Percentiles rank a stretch among this genome's conserved stretches.
phyloP scores from a whole-genome alignment of 306 rosid genomes.

The Coriaria nepalensis region DNA sequence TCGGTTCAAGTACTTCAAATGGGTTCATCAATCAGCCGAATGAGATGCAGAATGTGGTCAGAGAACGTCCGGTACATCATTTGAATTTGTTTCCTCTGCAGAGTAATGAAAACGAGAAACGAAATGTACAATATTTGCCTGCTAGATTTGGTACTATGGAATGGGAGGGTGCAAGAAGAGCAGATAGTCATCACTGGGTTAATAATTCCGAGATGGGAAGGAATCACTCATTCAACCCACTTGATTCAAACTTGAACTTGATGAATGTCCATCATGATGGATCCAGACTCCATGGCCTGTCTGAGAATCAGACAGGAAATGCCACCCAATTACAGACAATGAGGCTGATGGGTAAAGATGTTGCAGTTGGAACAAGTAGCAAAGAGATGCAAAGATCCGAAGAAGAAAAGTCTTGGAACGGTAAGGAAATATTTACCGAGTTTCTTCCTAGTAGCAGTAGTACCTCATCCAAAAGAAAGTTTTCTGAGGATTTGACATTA shows the following conservation, averaged over 20 bases:
- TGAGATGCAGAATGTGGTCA: conserved; percentile 31
- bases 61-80: conserved; percentile 31
- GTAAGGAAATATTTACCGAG: conserved; percentile 36
- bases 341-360: conserved; percentile 99
- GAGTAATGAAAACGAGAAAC: conserved; percentile 16
- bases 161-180: conserved; percentile 33
- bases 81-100: conserved; percentile 33
- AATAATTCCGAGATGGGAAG: conserved; percentile 31
- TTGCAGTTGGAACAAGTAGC: conserved; percentile 72
- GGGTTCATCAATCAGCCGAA: conserved; percentile 26
- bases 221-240: conserved; percentile 23
- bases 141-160: conserved; percentile 43
- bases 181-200: conserved; percentile 25
- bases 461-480: conserved; percentile 26
- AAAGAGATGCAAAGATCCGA: conserved; percentile 35
- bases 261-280: conserved; percentile 25
- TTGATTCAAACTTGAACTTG: conserved; percentile 27
- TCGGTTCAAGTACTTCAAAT: conserved; percentile 40
- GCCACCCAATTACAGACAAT: conserved; percentile 58
- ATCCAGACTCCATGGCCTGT: conserved; percentile 29
- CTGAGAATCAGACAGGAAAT: conserved; percentile 27
- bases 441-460: conserved; percentile 27
- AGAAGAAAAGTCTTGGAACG: conserved; percentile 50
- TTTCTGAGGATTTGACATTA: conserved; percentile 33
- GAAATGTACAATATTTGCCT: conserved; percentile 24